Conservation (phyloP, 306 rosid genomes). For the Quercus suber region DNA sequence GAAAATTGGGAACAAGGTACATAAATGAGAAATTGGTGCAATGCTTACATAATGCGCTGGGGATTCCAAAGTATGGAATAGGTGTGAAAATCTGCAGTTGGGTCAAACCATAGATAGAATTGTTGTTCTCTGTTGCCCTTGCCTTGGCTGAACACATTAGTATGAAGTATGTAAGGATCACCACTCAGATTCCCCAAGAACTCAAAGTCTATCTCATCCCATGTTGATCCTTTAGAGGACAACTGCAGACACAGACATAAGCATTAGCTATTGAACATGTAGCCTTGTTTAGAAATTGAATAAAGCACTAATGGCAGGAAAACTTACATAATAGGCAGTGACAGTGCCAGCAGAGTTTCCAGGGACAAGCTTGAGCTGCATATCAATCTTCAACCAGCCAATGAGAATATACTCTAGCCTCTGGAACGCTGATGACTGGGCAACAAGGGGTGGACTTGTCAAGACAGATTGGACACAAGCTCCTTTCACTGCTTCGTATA, state of each 20-base stretch:
- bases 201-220: slow-evolving; percentile 83
- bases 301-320: background rate
- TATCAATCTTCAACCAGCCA: too few relatives aligned
- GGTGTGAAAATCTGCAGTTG: too few relatives aligned
- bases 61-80: too few relatives aligned
- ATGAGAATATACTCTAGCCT: slow-evolving; percentile 66
- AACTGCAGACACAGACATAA: slow-evolving; percentile 27
- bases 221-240: slow-evolving; percentile 52
- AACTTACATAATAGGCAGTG: slow-evolving; percentile 69
- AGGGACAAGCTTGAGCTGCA: slow-evolving; percentile 77
- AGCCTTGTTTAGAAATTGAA: background rate
- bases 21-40: too few relatives aligned
- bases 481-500: slow-evolving; percentile 59
- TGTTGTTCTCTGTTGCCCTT: slow-evolving; percentile 79
- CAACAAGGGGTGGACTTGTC: slow-evolving; percentile 71
- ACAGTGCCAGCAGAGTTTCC: slow-evolving; percentile 86
- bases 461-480: slow-evolving; percentile 67
- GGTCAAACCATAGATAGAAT: background rate
- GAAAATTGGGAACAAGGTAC: too few relatives aligned
- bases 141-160: slow-evolving; percentile 70
- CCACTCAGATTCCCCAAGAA: slow-evolving; percentile 70
- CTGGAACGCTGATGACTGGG: slow-evolving; percentile 89
- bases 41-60: too few relatives aligned
- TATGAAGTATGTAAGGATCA: slow-evolving; percentile 69
- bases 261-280: background rate